Conservation (phyloP, 306 rosid species). For the Rosa persica region DNA sequence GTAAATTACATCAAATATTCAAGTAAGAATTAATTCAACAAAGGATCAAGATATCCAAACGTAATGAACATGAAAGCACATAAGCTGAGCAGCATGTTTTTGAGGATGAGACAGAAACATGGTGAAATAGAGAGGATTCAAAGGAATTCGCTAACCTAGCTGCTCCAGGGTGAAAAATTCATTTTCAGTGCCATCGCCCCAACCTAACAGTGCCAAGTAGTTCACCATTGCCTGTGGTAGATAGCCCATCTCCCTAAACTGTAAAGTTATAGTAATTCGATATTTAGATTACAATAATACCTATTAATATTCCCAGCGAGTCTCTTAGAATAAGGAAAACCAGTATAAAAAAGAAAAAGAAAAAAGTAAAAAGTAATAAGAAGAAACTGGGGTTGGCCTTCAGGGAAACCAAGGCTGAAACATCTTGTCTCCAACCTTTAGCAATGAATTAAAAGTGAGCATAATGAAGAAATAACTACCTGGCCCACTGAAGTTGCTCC, state of each 20-base stretch:
- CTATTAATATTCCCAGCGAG: neutral
- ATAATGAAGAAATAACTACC: conserved; percentile 4
- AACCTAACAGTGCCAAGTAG: conserved; percentile 92
- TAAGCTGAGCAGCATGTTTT: neutral
- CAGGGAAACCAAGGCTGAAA: conserved; percentile 2
- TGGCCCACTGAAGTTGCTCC: conserved; percentile 87
- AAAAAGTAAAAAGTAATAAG: neutral
- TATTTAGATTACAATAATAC: neutral
- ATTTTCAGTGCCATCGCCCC: conserved; percentile 98
- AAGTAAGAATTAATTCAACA: conserved; percentile 16
- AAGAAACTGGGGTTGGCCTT: neutral
- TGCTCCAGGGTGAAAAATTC: conserved; percentile 78
- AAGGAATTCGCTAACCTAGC: conserved; percentile 64
- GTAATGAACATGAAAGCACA: conserved; percentile 12
- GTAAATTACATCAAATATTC: conserved; percentile 25
- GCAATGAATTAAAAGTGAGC: neutral
- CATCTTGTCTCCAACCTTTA: neutral
- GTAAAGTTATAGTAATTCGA: conserved; percentile 20
- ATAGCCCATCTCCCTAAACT: conserved; percentile 99
- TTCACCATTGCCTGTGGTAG: conserved; percentile 89
- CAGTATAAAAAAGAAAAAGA: neutral
- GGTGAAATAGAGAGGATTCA: conserved; percentile 15
- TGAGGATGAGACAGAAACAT: conserved; percentile 1
- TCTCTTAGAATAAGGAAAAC: neutral
- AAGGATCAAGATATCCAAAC: conserved; percentile 11